These are phyloP conservation scores for Vaccinium macrocarpon DNA, from an alignment of 148 eudicot genomes.

Conservation along the genomic window DNA sequence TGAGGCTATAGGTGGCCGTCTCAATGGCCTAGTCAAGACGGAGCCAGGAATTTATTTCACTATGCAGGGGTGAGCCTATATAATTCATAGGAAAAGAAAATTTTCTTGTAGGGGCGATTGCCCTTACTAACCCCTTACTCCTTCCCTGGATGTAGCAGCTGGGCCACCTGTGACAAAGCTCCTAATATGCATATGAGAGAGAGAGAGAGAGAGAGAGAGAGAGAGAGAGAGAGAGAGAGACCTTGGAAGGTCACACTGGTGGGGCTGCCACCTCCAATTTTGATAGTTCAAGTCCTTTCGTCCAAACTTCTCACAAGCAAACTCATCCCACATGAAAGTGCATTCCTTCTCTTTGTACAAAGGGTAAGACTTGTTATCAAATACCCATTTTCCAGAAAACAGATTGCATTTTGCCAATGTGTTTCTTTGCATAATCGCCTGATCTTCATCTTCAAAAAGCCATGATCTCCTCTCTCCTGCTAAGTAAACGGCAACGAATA, in stretches of 20 bases:
- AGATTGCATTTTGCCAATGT: conserved; percentile 43
- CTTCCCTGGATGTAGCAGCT: not conserved
- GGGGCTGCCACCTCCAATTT: conserved; percentile 89
- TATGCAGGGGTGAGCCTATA: too few species aligned
- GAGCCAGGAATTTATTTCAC: too few species aligned
- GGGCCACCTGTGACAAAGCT: not conserved
- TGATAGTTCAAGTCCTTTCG: conserved; percentile 73
- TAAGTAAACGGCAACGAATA: conserved; percentile 41
- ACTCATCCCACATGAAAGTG: conserved; percentile 65
- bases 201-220: conserved; percentile 4
- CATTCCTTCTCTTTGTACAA: conserved; percentile 70
- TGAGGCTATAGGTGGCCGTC: not conserved
- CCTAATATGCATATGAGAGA: not conserved
- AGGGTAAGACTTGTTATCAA: conserved; percentile 64
- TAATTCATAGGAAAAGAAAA: too few species aligned
- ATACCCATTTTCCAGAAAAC: conserved; percentile 81
- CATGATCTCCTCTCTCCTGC: conserved; percentile 19
- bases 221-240: conserved; percentile 15
- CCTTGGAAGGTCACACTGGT: conserved; percentile 83
- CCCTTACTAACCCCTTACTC: too few species aligned
- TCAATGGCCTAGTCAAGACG: not conserved
- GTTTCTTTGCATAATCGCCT: not conserved
- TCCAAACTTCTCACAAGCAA: conserved; percentile 76
- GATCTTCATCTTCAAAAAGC: conserved; percentile 17
- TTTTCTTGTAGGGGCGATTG: too few species aligned